Evolutionary conservation across 805 yeast genomes (phyloP).

Genomic region (Metschnikowia lachancei): DNA sequence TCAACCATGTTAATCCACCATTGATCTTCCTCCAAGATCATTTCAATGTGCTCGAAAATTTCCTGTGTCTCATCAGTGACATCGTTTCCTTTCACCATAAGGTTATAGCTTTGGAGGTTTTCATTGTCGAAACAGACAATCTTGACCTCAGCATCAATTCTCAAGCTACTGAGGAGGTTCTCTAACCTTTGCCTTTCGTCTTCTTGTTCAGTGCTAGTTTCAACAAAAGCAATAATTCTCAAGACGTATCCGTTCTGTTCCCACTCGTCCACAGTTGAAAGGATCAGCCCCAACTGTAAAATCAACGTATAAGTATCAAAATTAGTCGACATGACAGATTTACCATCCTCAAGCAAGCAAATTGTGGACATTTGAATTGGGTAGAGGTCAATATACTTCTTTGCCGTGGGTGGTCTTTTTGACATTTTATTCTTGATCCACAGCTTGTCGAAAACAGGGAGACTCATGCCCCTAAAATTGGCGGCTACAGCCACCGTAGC

Average conservation of each 20-base stretch:
- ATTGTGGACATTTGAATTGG: slow-evolving; percentile 97
- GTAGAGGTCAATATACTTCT: slow-evolving; percentile 76
- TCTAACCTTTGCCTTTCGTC: slow-evolving; percentile 66
- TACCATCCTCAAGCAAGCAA: slow-evolving; percentile 62
- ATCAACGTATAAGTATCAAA: slow-evolving; percentile 95
- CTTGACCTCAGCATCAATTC: slow-evolving; percentile 80
- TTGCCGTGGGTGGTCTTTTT: slow-evolving; percentile 19
- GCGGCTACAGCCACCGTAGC: slow-evolving; percentile 93
- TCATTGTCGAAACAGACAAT: slow-evolving; percentile 67
- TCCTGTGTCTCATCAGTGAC: slow-evolving; percentile 26
- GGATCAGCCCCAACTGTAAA: slow-evolving; percentile 87
- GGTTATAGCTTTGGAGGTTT: slow-evolving; percentile 59
- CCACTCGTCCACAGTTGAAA: slow-evolving; percentile 94
- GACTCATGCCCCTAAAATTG: slow-evolving; percentile 65
- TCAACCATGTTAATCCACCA: slow-evolving; percentile 81
- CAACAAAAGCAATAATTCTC: slow-evolving; percentile 89
- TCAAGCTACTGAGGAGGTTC: slow-evolving; percentile 65
- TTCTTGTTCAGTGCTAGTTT: slow-evolving; percentile 60
- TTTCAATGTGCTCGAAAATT: slow-evolving; percentile 46
- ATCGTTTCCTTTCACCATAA: slow-evolving; percentile 68
- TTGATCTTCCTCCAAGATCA: slow-evolving; percentile 54
- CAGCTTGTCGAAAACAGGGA: slow-evolving; percentile 48
- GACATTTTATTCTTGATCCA: slow-evolving; percentile 15
- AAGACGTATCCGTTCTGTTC: slow-evolving; percentile 61
- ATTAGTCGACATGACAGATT: slow-evolving; percentile 75